These are phyloP conservation scores for Ophiostoma novo-ulmi DNA, from an alignment of 2,329 filamentous ascomycete genomes.

Conservation along the genomic window DNA sequence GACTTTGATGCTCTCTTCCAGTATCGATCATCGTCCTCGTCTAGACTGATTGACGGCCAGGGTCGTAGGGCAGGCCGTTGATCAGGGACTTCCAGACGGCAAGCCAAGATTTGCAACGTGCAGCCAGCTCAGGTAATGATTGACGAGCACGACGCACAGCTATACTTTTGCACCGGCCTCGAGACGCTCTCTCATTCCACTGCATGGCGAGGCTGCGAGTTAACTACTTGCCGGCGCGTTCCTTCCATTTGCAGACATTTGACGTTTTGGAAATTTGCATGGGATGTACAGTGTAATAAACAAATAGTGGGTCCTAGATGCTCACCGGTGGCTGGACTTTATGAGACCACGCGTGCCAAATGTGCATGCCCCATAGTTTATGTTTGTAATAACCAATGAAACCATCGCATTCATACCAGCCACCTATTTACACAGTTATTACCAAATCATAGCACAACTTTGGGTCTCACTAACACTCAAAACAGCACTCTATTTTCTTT, in stretches of 20 bases:
- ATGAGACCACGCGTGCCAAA: slow-evolving; percentile 8
- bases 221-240: not conserved
- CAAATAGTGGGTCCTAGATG: not conserved
- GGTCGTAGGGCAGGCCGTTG: not conserved
- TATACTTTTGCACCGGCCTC: not conserved
- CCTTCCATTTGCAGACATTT: slow-evolving; percentile 7
- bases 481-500: slow-evolving; percentile 15
- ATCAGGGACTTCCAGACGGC: not conserved
- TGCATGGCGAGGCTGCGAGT: slow-evolving; percentile 1
- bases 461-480: slow-evolving; percentile 14
- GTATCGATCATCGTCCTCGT: not conserved
- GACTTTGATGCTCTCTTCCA: not conserved
- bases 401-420: not conserved
- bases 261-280: not conserved
- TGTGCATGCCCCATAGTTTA: not conserved
- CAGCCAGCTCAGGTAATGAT: not conserved
- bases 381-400: not conserved
- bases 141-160: not conserved
- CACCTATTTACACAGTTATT: not conserved
- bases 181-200: not conserved
- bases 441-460: not conserved
- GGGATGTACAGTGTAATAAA: not conserved
- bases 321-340: slow-evolving; percentile 17
- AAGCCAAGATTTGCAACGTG: not conserved
- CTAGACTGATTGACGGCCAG: not conserved